These are phyloP conservation scores for Boletus patriciae DNA, from an alignment of 768 basidiomycete species.

Conservation along the genomic window DNA sequence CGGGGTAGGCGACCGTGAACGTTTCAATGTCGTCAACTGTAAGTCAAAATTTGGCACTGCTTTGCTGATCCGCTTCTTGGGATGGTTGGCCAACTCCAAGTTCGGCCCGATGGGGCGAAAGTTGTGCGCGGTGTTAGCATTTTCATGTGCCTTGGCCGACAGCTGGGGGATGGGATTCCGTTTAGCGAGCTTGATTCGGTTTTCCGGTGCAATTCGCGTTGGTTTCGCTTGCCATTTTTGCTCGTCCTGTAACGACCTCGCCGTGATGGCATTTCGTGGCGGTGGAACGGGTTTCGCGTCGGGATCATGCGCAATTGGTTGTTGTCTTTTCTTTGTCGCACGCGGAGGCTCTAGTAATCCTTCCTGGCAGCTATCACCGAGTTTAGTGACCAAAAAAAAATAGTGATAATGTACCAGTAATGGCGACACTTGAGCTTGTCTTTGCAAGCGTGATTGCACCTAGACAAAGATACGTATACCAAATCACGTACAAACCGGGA, in stretches of 20 bases:
- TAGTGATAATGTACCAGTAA: slow-evolving; percentile 49
- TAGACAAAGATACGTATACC: slow-evolving; percentile 25
- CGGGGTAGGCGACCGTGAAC: slow-evolving; percentile 22
- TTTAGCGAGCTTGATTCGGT: slow-evolving; percentile 23
- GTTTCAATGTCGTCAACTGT: slow-evolving; percentile 40
- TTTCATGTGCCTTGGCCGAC: slow-evolving; percentile 45
- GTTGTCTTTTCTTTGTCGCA: slow-evolving; percentile 32
- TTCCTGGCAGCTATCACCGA: slow-evolving; percentile 63
- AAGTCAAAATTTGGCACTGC: slow-evolving; percentile 48
- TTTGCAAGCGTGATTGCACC: slow-evolving; percentile 81
- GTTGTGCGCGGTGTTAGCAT: slow-evolving; percentile 41
- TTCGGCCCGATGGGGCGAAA: slow-evolving; percentile 40
- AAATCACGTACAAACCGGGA: neutral
- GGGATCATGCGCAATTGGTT: slow-evolving; percentile 23
- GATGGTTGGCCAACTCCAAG: slow-evolving; percentile 42
- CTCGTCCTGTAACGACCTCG: slow-evolving; percentile 4
- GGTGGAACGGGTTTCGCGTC: neutral
- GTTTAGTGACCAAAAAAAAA: slow-evolving; percentile 7
- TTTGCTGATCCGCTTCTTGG: slow-evolving; percentile 15
- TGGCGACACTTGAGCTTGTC: slow-evolving; percentile 76
- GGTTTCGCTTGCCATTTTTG: neutral
- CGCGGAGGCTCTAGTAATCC: slow-evolving; percentile 57
- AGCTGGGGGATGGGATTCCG: slow-evolving; percentile 36
- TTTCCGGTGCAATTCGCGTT: slow-evolving; percentile 7
- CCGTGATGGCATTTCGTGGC: neutral